Evolutionary conservation across 305 asterid genomes (phyloP).

Genomic region (Rubia balearica): DNA sequence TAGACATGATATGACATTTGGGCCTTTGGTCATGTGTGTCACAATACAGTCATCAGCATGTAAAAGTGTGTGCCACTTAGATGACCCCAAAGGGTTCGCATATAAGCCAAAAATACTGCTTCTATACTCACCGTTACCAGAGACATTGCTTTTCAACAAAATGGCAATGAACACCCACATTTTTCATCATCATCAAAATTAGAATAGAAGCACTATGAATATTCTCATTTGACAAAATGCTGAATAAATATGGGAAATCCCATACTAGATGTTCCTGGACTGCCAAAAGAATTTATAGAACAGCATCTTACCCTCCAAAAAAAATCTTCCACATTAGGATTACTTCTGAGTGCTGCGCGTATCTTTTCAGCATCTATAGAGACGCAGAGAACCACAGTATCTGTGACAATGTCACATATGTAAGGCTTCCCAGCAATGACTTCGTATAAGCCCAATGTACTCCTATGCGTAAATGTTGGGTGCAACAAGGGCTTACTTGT

Average conservation of each 20-base stretch:
- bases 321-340: constrained; percentile 87
- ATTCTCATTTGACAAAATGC: constrained; percentile 3
- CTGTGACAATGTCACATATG: constrained; percentile 63
- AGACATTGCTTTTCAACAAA: background rate
- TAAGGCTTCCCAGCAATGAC: constrained; percentile 84
- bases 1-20: background rate
- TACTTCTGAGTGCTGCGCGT: constrained; percentile 51
- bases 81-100: background rate
- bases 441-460: constrained; percentile 92
- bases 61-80: background rate
- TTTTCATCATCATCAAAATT: background rate
- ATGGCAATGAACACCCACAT: background rate
- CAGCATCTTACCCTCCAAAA: constrained; percentile 75
- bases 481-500: constrained; percentile 45
- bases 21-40: background rate
- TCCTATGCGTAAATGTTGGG: constrained; percentile 83
- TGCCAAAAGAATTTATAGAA: constrained; percentile 12
- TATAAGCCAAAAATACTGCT: constrained; percentile 2
- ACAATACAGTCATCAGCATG: background rate
- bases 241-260: background rate
- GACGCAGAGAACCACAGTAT: constrained; percentile 78
- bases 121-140: background rate
- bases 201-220: background rate
- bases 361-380: constrained; percentile 70
- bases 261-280: background rate